These are phyloP conservation scores for Tetraselmis striata DNA, from an alignment of 139 green algal species.

Conservation along the genomic window DNA sequence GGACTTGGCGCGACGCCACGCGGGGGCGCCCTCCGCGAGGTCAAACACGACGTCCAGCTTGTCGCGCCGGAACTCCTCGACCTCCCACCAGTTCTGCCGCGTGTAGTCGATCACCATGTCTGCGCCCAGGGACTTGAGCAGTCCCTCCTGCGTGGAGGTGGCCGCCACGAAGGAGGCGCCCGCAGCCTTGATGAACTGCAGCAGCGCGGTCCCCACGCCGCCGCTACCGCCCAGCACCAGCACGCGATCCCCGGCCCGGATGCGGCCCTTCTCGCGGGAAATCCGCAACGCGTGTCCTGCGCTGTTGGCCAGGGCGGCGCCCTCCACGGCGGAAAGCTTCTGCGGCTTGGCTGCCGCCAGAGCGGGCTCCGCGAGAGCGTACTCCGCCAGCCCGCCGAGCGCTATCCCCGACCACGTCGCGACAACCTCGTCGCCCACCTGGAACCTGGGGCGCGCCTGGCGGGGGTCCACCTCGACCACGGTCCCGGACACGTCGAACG, in stretches of 20 bases:
- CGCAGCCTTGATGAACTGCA: constrained; percentile 1
- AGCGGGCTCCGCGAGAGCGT: not conserved
- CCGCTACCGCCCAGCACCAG: constrained; percentile 14
- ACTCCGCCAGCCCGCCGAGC: constrained; percentile 13
- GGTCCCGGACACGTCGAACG: not conserved
- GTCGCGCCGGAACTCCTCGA: not conserved
- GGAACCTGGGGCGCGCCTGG: not conserved
- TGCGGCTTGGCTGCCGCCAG: not conserved
- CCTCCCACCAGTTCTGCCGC: constrained; percentile 7
- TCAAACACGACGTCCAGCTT: constrained; percentile 12
- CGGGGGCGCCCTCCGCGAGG: constrained; percentile 2
- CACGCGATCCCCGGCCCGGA: constrained; percentile 4
- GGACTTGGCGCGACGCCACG: not conserved
- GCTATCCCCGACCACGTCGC: constrained; percentile 2
- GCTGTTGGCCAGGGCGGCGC: constrained; percentile 7
- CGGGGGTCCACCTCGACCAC: constrained; percentile 5
- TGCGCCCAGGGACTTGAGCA: constrained; percentile 6
- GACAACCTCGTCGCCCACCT: constrained; percentile 13
- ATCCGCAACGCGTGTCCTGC: constrained; percentile 6
- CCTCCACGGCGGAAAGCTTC: not conserved
- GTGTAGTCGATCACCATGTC: constrained; percentile 14
- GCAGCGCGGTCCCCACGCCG: constrained; percentile 2
- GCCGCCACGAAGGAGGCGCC: constrained; percentile 11
- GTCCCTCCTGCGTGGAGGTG: constrained; percentile 5
- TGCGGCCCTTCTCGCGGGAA: not conserved